These are phyloP conservation scores for Daldinia sp. DNA, from an alignment of 2,329 filamentous ascomycete species.

Conservation along the genomic window DNA sequence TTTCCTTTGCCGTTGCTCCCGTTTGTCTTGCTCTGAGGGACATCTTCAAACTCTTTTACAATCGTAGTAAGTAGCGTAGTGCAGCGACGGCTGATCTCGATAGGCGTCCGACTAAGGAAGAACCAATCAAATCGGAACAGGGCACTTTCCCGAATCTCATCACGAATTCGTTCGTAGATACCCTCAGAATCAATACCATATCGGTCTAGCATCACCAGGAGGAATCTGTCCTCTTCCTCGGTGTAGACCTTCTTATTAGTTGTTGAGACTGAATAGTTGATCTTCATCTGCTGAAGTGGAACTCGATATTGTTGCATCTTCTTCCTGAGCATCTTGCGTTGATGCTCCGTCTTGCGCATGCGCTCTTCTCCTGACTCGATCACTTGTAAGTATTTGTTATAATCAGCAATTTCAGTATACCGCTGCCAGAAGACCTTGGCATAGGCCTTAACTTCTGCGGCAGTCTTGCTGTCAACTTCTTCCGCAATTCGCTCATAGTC, in stretches of 20 bases:
- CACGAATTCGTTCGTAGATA: conserved; percentile 93
- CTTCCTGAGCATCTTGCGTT: conserved; percentile 91
- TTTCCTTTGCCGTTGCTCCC: conserved; percentile 77
- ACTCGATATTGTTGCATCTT: conserved; percentile 98
- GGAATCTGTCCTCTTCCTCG: conserved; percentile 95
- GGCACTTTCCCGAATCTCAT: conserved; percentile 94
- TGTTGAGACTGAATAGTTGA: conserved; percentile 98
- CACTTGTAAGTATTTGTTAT: conserved; percentile 85
- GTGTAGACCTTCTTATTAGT: conserved; percentile 99
- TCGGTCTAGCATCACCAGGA: conserved; percentile 92
- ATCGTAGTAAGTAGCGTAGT: conserved; percentile 95
- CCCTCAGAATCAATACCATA: conserved; percentile 91
- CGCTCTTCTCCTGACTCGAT: conserved; percentile 96
- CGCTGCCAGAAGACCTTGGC: conserved; percentile 97
- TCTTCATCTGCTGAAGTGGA: conserved; percentile 95
- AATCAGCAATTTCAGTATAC: conserved; percentile 90
- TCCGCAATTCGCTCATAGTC: conserved; percentile 87
- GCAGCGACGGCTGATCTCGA: conserved; percentile 91
- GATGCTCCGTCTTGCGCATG: conserved; percentile 87
- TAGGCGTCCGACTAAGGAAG: conserved; percentile 92
- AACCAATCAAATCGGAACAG: conserved; percentile 99
- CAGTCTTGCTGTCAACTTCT: conserved; percentile 91
- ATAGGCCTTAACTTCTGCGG: conserved; percentile 88
- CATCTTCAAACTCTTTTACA: conserved; percentile 90
- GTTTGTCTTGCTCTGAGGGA: conserved; percentile 64